A percentile compares a stretch with the other conserved stretches of the same genome.
phyloP scores from a whole-genome alignment of 2,329 filamentous ascomycete genomes.

The Metarhizium guizhouense region DNA sequence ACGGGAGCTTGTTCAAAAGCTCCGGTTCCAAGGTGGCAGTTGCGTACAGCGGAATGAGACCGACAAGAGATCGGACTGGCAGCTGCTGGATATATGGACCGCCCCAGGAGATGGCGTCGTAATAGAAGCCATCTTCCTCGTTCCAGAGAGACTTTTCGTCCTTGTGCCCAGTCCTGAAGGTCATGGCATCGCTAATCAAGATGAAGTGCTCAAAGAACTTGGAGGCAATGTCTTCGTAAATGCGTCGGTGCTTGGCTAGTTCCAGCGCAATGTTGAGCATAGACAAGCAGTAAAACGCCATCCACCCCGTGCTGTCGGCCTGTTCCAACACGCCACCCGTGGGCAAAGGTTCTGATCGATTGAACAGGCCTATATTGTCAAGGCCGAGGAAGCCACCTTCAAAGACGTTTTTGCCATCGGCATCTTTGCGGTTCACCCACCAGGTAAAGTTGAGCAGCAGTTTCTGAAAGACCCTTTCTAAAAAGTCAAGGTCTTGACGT shows the following conservation, averaged over 20 bases:
- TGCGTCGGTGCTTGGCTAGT: conserved; percentile 87
- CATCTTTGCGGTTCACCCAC: conserved; percentile 98
- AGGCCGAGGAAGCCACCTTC: conserved; percentile 92
- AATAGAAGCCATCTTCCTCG: conserved; percentile 94
- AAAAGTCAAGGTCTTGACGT: conserved; percentile 85
- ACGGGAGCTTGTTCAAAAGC: conserved; percentile 81
- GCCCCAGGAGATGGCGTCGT: conserved; percentile 94
- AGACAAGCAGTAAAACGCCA: conserved; percentile 93
- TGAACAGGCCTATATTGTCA: conserved; percentile 97
- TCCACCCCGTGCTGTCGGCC: conserved; percentile 96
- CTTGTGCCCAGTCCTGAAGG: conserved; percentile 60
- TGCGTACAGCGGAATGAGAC: conserved; percentile 86
- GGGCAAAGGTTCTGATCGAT: conserved; percentile 87
- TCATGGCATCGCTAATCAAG: conserved; percentile 96
- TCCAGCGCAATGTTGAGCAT: conserved; percentile 97
- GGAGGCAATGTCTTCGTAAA: conserved; percentile 92
- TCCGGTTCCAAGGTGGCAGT: conserved; percentile 90
- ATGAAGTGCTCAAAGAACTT: conserved; percentile 99
- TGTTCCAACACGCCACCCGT: conserved; percentile 92
- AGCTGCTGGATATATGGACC: conserved; percentile 90
- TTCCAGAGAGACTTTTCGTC: conserved; percentile 88
- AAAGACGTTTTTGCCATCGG: conserved; percentile 92
- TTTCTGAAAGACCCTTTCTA: conserved; percentile 95
- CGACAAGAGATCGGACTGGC: conserved; percentile 84
- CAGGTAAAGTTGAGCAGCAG: conserved; percentile 93